Percentiles rank a stretch among this genome's conserved stretches.
phyloP scores from a whole-genome alignment of 2,329 filamentous ascomycete genomes.

The Xylariaceae sp. region DNA sequence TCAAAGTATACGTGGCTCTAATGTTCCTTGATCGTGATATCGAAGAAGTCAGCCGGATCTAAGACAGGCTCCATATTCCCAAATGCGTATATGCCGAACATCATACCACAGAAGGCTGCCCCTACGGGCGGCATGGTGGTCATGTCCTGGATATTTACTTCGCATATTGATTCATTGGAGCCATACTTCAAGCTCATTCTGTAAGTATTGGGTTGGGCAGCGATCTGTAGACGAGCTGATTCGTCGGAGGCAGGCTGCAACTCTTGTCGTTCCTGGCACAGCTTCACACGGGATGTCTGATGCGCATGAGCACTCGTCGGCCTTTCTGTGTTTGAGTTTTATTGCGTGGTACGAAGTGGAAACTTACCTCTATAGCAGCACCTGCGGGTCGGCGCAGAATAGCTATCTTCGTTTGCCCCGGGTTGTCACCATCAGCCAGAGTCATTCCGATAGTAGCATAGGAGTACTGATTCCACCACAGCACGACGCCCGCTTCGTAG shows the following conservation, averaged over 20 bases:
- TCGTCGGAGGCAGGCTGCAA: too few relatives aligned
- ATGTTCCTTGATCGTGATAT: slow-evolving; percentile 10
- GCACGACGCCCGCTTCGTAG: slow-evolving; percentile 48
- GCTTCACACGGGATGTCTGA: neutral
- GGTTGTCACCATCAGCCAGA: slow-evolving; percentile 9
- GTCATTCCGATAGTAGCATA: slow-evolving; percentile 28
- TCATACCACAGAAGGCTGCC: slow-evolving; percentile 26
- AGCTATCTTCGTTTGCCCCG: too few relatives aligned
- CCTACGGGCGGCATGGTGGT: slow-evolving; percentile 25
- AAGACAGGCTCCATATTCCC: slow-evolving; percentile 26
- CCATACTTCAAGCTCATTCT: too few relatives aligned
- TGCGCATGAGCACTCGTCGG: neutral
- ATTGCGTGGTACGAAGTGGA: too few relatives aligned
- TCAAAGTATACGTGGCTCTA: too few relatives aligned
- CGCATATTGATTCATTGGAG: too few relatives aligned
- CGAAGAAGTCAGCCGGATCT: slow-evolving; percentile 26
- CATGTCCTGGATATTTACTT: slow-evolving; percentile 7
- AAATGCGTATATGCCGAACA: slow-evolving; percentile 28
- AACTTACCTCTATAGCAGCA: too few relatives aligned
- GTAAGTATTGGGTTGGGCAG: too few relatives aligned
- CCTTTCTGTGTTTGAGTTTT: neutral
- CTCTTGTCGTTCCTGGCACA: slow-evolving; percentile 1
- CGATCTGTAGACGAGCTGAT: too few relatives aligned
- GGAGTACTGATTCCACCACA: slow-evolving; percentile 50
- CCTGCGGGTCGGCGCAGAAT: too few relatives aligned